Evolutionary conservation across 2,329 filamentous ascomycete genomes (phyloP), one percentile per base, ranked within the genome.

Genomic region (Fusarium liriodendri): DNA sequence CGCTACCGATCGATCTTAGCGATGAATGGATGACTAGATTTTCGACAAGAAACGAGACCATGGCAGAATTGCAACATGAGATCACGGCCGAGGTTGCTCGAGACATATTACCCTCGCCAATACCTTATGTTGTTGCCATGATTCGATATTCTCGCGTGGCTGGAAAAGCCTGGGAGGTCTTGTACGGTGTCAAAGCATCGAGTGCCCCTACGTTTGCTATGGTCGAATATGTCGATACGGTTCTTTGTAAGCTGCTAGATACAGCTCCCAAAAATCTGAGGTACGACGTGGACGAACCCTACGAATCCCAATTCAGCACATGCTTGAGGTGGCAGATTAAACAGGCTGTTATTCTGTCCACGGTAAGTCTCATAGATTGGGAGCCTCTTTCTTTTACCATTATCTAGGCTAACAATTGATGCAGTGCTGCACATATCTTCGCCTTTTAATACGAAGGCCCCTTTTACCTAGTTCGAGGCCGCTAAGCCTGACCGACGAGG

Each of bases 361-460:
- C 61, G 27, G 72, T 71, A n/a, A 54, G 72, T 29, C 13, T 9
- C 8, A 4, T 14, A 22, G 13, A 42, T 8, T 7, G 8, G 1
- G 20, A 2, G 4, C 4, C 32, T 37, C 4, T 13, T 40, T 2
- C 2, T 5, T 25, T 2, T n/a, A 5, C 32, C 13, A 5, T 16
- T 20, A 9, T 10, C 32, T 58, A 40, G 11, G 10, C 29, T 59
- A 40, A 35, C 65, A 27, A 16, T 16, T 9, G 6, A 29, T 3
- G 5, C 6, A 74, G 70, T 74, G 72, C 18, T 71, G 59, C 20
- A 74, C 70, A n/a, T 74, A 71, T 35, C 65, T 74, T 4, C 70
- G 72, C 5, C 62, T 74, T 3, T 25, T 74, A 3, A 74, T 74
- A n/a, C 33, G 72, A 42, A 57, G 67, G 20, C 72, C 70, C 2